Percentiles rank a stretch among this genome's conserved stretches.
phyloP scores from a whole-genome alignment of 495 filamentous ascomycete species.

The Haplographium delicatum region DNA sequence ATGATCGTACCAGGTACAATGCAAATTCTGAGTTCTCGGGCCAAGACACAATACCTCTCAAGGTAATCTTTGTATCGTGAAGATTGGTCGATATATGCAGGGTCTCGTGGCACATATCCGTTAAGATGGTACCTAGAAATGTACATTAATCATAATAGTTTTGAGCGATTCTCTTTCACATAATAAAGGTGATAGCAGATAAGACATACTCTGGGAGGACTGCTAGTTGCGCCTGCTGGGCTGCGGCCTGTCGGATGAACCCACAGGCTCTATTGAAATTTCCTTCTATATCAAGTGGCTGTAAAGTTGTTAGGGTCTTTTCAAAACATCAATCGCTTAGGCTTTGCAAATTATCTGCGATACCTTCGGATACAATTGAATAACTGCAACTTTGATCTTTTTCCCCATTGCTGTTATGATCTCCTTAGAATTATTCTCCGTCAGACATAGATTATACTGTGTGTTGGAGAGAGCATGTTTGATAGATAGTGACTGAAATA shows the following conservation, averaged over 20 bases:
- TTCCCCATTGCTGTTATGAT: too few species aligned
- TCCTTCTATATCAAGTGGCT: conserved; percentile 59
- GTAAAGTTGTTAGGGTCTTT: conserved; percentile 17
- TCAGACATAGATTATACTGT: too few species aligned
- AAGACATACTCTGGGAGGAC: conserved; percentile 91
- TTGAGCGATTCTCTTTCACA: too few species aligned
- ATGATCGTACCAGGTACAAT: conserved; percentile 86
- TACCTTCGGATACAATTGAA: conserved; percentile 77
- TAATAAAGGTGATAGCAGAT: too few species aligned
- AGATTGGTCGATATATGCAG: conserved; percentile 55
- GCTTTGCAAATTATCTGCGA: too few species aligned
- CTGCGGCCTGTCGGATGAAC: conserved; percentile 67
- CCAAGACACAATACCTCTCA: conserved; percentile 61
- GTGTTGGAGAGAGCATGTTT: too few species aligned
- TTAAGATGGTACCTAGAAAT: too few species aligned
- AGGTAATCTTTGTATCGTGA: conserved; percentile 57
- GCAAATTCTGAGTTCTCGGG: conserved; percentile 65
- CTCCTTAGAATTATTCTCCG: too few species aligned
- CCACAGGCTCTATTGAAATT: conserved; percentile 63
- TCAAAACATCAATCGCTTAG: too few species aligned
- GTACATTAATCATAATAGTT: too few species aligned
- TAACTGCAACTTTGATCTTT: conserved; percentile 70
- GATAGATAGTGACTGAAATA: too few species aligned
- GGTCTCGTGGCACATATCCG: conserved; percentile 66
- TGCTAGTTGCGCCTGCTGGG: conserved; percentile 62